Percentiles rank a stretch among this genome's conserved stretches.
Conservation (phyloP, 768 basidiomycete species). For the Mycena rebaudengoi region DNA sequence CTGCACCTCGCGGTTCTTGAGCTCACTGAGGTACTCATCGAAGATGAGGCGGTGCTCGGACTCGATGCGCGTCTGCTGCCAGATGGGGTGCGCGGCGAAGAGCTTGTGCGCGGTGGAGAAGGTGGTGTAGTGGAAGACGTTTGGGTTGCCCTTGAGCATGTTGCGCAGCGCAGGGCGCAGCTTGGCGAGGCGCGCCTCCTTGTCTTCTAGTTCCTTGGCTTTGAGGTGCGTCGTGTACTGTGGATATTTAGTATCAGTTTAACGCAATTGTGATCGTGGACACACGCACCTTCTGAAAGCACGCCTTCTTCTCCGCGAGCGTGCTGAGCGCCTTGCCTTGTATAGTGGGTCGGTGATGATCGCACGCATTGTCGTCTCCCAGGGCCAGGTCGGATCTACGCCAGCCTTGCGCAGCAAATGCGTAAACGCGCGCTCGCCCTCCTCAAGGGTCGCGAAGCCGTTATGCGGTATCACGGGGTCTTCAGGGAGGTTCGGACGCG, state of each 20-base stretch:
- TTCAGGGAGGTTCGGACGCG: constrained; percentile 82
- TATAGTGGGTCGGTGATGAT: constrained; percentile 98
- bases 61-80: constrained; percentile 88
- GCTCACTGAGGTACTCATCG: constrained; percentile 88
- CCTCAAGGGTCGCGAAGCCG: constrained; percentile 85
- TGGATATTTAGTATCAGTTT: constrained; percentile 15
- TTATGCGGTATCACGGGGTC: constrained; percentile 91
- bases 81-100: constrained; percentile 88
- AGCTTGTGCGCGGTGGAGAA: constrained; percentile 89
- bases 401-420: constrained; percentile 90
- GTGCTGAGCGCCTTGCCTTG: constrained; percentile 92
- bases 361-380: constrained; percentile 98
- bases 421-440: constrained; percentile 94
- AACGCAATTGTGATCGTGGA: background rate
- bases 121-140: constrained; percentile 91
- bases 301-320: constrained; percentile 92
- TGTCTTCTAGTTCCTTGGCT: constrained; percentile 87
- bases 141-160: constrained; percentile 87
- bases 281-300: constrained; percentile 93
- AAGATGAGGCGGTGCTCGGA: constrained; percentile 88
- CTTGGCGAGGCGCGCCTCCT: constrained; percentile 83
- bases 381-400: constrained; percentile 92
- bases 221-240: constrained; percentile 83
- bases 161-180: constrained; percentile 87
- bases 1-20: constrained; percentile 90